phyloP scores from a whole-genome alignment of 495 filamentous ascomycete species.

The Monascus purpureus region DNA sequence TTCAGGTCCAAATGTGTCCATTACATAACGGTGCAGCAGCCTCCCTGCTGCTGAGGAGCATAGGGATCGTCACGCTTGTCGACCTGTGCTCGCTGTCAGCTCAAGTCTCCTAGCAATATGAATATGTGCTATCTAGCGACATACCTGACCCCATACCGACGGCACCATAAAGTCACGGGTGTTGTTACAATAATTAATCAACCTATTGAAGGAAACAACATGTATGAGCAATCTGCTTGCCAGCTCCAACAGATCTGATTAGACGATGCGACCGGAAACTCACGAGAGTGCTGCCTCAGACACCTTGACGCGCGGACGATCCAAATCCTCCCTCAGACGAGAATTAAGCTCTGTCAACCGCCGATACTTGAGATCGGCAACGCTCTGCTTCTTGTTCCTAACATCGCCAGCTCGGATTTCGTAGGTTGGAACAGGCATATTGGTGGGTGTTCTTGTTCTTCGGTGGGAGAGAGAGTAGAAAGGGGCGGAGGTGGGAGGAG shows the following conservation, averaged over 20 bases:
- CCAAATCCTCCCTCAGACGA: conserved; percentile 85
- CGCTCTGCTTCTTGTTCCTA: conserved; percentile 97
- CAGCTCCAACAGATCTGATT: too few species aligned
- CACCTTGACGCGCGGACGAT: conserved; percentile 86
- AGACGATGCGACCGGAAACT: too few species aligned
- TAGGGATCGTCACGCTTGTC: conserved; percentile 94
- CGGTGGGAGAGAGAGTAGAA: conserved; percentile 1
- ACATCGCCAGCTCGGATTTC: conserved; percentile 49
- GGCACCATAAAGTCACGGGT: conserved; percentile 99
- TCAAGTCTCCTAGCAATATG: too few species aligned
- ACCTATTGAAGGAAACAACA: conserved; percentile 35
- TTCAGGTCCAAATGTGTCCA: too few species aligned
- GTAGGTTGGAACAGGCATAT: conserved; percentile 37
- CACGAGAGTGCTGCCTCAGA: conserved; percentile 90
- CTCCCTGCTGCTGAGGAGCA: conserved; percentile 75
- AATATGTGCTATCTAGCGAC: conserved; percentile 12
- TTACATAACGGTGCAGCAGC: conserved; percentile 94
- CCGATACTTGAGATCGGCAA: conserved; percentile 94
- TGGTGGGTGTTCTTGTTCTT: conserved; percentile 8
- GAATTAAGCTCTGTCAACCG: conserved; percentile 93
- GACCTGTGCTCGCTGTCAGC: conserved; percentile 31
- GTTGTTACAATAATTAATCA: conserved; percentile 91
- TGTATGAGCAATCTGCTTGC: conserved; percentile 9
- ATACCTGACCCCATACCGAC: conserved; percentile 84
- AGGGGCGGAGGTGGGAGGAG: not conserved